Percentiles rank a stretch among this genome's conserved stretches.
These are phyloP conservation scores for Lactifluus subvellereus DNA, from an alignment of 768 basidiomycete genomes.

Conservation along the genomic window DNA sequence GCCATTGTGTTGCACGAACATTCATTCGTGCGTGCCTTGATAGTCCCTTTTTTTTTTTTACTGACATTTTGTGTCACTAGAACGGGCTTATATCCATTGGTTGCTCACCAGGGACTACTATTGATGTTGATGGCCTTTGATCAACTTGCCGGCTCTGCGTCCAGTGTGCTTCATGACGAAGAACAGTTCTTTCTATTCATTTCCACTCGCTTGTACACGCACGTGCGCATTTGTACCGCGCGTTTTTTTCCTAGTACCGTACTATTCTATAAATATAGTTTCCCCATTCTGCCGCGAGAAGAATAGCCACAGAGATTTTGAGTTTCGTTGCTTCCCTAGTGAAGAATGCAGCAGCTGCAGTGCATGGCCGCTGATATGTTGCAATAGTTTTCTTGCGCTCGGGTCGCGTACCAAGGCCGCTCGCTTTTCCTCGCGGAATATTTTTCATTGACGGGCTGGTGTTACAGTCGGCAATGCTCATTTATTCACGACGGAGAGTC, in stretches of 20 bases:
- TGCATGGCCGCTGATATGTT: no score
- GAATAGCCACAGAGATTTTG: background rate
- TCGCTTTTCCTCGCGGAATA: no score
- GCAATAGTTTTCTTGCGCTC: no score
- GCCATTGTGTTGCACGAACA: background rate
- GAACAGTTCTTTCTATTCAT: background rate
- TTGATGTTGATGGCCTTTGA: background rate
- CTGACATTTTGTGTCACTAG: background rate
- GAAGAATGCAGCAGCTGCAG: no score
- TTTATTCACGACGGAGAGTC: no score
- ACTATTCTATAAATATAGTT: conserved; percentile 8
- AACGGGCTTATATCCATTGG: background rate
- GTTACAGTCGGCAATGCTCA: no score
- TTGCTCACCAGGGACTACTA: background rate
- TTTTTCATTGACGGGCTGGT: no score
- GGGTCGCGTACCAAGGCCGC: no score
- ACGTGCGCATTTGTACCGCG: background rate
- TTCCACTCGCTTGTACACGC: conserved; percentile 3
- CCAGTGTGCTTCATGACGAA: background rate
- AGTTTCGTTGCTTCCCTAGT: no score
- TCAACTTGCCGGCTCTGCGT: background rate
- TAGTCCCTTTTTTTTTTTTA: background rate
- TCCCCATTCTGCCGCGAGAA: background rate
- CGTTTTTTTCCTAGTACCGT: background rate
- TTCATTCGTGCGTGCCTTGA: background rate